Percentiles rank a stretch among this genome's conserved stretches.
These are phyloP conservation scores for Phytopythium kandeliae DNA, from an alignment of 352 stramenopile species.

Conservation along the genomic window DNA sequence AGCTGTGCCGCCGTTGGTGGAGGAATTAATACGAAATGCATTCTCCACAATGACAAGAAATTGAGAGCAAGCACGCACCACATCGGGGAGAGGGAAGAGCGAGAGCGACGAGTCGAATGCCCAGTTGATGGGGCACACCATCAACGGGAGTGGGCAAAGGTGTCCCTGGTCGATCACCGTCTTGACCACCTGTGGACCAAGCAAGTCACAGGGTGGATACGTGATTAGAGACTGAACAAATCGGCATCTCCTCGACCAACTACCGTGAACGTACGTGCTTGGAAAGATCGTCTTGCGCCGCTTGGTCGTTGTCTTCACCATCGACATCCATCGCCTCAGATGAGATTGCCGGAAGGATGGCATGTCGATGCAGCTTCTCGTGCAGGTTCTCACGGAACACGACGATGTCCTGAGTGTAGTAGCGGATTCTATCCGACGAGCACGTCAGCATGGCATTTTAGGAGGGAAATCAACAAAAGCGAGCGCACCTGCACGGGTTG, in stretches of 20 bases:
- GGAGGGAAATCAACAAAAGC: background rate
- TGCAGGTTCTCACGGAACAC: constrained; percentile 91
- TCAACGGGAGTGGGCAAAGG: constrained; percentile 86
- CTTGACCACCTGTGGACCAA: constrained; percentile 54
- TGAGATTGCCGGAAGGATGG: constrained; percentile 52
- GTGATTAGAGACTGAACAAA: background rate
- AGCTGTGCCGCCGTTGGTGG: constrained; percentile 17
- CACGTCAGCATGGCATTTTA: background rate
- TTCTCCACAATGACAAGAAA: background rate
- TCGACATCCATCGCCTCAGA: constrained; percentile 25
- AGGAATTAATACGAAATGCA: background rate
- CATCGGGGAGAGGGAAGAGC: constrained; percentile 91
- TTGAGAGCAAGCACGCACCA: constrained; percentile 26
- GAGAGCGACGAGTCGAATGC: constrained; percentile 90
- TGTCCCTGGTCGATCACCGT: constrained; percentile 92
- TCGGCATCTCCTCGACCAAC: background rate
- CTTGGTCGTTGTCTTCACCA: constrained; percentile 25
- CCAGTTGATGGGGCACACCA: constrained; percentile 91
- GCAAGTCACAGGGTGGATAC: constrained; percentile 3
- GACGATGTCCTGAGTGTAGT: constrained; percentile 92
- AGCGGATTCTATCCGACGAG: constrained; percentile 54
- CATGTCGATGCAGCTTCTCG: constrained; percentile 88
- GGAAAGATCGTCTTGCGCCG: constrained; percentile 58
- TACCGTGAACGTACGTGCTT: constrained; percentile 54
- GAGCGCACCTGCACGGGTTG: constrained; percentile 85